Conservation (phyloP, 768 basidiomycete species). For the Daedaleopsis nitida region DNA sequence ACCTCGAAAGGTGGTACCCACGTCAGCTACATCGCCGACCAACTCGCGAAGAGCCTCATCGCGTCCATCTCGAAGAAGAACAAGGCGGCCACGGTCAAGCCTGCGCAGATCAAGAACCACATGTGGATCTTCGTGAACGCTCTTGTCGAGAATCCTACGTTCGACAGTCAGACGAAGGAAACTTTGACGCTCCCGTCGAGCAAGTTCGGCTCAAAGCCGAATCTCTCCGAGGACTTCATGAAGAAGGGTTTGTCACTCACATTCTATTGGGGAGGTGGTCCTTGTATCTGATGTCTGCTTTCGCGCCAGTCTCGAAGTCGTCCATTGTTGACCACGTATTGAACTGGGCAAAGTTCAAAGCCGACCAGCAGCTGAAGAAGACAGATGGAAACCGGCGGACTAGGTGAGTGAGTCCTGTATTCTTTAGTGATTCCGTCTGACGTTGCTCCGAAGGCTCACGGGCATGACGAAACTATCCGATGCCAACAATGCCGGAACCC, state of each 20-base stretch:
- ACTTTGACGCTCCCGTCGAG: constrained; percentile 81
- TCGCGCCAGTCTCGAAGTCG: constrained; percentile 73
- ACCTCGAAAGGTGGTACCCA: constrained; percentile 97
- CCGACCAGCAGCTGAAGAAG: constrained; percentile 94
- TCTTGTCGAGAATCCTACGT: constrained; percentile 95
- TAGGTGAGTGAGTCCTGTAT: constrained; percentile 50
- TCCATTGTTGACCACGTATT: constrained; percentile 89
- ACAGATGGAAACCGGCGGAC: constrained; percentile 89
- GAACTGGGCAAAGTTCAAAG: constrained; percentile 97
- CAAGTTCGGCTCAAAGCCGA: constrained; percentile 90
- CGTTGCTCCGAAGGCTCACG: constrained; percentile 57
- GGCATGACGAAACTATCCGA: constrained; percentile 94
- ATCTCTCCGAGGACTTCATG: constrained; percentile 87
- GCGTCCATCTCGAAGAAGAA: constrained; percentile 93
- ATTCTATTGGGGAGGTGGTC: neutral
- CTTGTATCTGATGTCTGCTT: neutral
- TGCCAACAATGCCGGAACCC: constrained; percentile 95
- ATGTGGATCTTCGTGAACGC: constrained; percentile 99
- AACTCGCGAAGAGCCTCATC: constrained; percentile 84
- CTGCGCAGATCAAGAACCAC: constrained; percentile 93
- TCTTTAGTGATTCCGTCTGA: constrained; percentile 1
- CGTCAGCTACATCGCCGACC: constrained; percentile 82
- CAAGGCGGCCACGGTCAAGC: constrained; percentile 92
- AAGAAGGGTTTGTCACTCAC: constrained; percentile 74
- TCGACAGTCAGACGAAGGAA: constrained; percentile 99